phyloP scores from a whole-genome alignment of 2,329 filamentous ascomycete species.

The Pochonia chlamydosporia region DNA sequence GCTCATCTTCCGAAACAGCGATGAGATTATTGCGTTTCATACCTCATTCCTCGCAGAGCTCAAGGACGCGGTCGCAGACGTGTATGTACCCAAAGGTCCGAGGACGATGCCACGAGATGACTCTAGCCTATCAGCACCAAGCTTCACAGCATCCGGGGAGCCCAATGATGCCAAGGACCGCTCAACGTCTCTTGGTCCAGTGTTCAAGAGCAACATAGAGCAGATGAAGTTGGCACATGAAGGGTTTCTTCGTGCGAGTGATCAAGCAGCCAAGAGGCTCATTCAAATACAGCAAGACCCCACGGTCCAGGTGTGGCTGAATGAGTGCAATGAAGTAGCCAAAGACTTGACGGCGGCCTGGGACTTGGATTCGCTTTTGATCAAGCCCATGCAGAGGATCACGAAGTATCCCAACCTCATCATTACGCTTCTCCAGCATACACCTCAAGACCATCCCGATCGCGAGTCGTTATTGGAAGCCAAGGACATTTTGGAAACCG shows the following conservation, averaged over 20 bases:
- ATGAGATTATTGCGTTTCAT: conserved; percentile 85
- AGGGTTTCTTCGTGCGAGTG: conserved; percentile 57
- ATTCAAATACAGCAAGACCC: conserved; percentile 58
- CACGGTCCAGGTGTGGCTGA: conserved; percentile 75
- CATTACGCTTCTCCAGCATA: conserved; percentile 71
- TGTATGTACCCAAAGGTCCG: conserved; percentile 63
- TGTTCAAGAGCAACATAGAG: conserved; percentile 52
- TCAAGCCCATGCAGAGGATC: conserved; percentile 93
- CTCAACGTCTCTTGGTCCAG: conserved; percentile 44
- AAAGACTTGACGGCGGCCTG: conserved; percentile 90
- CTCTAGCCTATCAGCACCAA: conserved; percentile 33
- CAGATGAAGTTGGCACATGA: conserved; percentile 57
- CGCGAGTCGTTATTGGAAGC: conserved; percentile 54
- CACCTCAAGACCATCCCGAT: conserved; percentile 79
- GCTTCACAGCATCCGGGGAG: conserved; percentile 32
- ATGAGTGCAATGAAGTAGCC: conserved; percentile 87
- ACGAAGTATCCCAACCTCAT: conserved; percentile 90
- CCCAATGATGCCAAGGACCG: conserved; percentile 48
- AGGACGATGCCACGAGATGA: conserved; percentile 36
- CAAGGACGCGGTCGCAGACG: conserved; percentile 70
- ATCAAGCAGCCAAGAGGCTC: conserved; percentile 54
- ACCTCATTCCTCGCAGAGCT: conserved; percentile 71
- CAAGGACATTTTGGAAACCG: conserved; percentile 51
- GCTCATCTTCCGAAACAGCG: conserved; percentile 85
- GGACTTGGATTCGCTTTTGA: conserved; percentile 91